phyloP scores from a whole-genome alignment of 192 early-diverging fungal species.

The Entomortierella chlamydospora region DNA sequence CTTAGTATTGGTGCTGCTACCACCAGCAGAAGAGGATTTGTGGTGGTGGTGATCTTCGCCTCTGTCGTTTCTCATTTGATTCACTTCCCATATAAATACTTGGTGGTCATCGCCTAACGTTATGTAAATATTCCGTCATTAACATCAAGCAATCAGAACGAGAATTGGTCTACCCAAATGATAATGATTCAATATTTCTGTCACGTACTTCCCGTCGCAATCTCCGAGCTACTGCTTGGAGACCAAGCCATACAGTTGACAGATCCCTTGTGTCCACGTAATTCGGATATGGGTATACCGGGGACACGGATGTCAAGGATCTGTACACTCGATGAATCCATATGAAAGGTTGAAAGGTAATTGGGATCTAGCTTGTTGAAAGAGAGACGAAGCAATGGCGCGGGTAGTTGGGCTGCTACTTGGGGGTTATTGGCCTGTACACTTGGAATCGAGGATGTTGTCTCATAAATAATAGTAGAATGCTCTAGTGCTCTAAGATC shows the following conservation, averaged over 20 bases:
- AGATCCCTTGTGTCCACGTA: constrained; percentile 79
- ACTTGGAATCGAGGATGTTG: constrained; percentile 57
- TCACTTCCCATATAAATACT: constrained; percentile 95
- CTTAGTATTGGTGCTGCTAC: constrained; percentile 6
- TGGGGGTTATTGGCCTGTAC: constrained; percentile 26
- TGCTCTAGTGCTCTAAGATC: constrained; percentile 96
- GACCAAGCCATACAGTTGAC: constrained; percentile 93
- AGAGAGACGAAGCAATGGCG: constrained; percentile 81
- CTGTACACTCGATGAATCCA: constrained; percentile 83
- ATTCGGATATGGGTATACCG: constrained; percentile 84
- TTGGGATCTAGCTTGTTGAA: constrained; percentile 94
- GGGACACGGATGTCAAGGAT: constrained; percentile 95
- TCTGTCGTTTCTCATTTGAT: constrained; percentile 57
- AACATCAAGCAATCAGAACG: background rate
- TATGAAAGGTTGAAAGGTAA: constrained; percentile 92
- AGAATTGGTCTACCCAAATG: background rate
- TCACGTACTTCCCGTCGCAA: constrained; percentile 85
- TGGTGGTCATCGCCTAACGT: constrained; percentile 91
- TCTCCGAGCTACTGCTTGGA: constrained; percentile 79
- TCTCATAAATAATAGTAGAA: constrained; percentile 98
- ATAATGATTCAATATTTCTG: too few relatives aligned
- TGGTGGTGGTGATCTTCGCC: constrained; percentile 42
- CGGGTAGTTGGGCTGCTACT: constrained; percentile 51
- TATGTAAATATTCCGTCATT: too few relatives aligned
- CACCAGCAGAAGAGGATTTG: constrained; percentile 18